These are phyloP conservation scores for Backusella australiensis DNA, from an alignment of 192 early-diverging fungal genomes.

Conservation along the genomic window DNA sequence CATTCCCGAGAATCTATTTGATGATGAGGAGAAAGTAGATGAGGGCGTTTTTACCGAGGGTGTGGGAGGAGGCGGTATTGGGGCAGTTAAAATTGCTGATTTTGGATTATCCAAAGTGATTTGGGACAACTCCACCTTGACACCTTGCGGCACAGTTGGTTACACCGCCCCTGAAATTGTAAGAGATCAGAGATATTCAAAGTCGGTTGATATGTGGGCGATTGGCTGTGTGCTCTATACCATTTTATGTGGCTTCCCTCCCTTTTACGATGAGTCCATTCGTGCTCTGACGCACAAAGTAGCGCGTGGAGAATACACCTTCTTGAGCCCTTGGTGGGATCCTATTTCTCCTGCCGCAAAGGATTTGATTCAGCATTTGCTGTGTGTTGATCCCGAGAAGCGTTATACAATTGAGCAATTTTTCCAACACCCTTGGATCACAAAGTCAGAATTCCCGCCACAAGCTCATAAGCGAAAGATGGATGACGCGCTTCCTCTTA, in stretches of 20 bases:
- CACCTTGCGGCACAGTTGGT: slow-evolving; percentile 90
- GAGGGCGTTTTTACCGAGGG: slow-evolving; percentile 72
- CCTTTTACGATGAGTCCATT: slow-evolving; percentile 81
- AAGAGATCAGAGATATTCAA: slow-evolving; percentile 73
- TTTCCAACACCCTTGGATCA: slow-evolving; percentile 78
- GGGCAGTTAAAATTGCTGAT: slow-evolving; percentile 82
- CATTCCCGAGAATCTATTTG: slow-evolving; percentile 22
- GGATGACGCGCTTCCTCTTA: not conserved
- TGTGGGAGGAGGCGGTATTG: slow-evolving; percentile 82
- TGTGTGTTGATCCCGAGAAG: slow-evolving; percentile 67
- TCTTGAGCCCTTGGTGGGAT: slow-evolving; percentile 92
- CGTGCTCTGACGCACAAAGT: slow-evolving; percentile 82
- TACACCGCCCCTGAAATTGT: slow-evolving; percentile 95
- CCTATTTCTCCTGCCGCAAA: slow-evolving; percentile 70
- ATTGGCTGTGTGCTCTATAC: slow-evolving; percentile 87
- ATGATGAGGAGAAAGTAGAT: slow-evolving; percentile 67
- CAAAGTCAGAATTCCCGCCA: not conserved
- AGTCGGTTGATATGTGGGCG: slow-evolving; percentile 86
- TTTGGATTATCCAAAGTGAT: slow-evolving; percentile 89
- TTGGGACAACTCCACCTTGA: slow-evolving; percentile 79
- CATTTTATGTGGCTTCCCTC: slow-evolving; percentile 76
- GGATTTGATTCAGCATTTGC: slow-evolving; percentile 66
- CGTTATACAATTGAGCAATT: slow-evolving; percentile 81
- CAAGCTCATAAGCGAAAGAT: not conserved
- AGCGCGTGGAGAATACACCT: slow-evolving; percentile 79